phyloP scores from a whole-genome alignment of 805 yeast genomes.

The Candida maris region DNA sequence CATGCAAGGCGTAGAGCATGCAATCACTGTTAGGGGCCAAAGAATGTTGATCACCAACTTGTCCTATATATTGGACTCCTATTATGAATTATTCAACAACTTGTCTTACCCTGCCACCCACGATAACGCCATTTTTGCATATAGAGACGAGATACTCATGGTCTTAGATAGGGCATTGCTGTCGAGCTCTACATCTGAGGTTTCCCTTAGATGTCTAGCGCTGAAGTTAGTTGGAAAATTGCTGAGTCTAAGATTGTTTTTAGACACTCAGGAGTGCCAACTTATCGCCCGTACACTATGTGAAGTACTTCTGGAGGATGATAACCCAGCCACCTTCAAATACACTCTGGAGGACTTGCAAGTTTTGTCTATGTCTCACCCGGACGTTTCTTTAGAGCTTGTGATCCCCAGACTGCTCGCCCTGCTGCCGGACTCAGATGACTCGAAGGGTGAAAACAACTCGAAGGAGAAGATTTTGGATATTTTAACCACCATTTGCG shows the following conservation, averaged over 20 bases:
- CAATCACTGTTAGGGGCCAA: slow-evolving; percentile 51
- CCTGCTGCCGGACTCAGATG: slow-evolving; percentile 41
- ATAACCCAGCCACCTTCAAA: slow-evolving; percentile 47
- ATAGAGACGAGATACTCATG: slow-evolving; percentile 66
- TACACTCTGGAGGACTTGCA: slow-evolving; percentile 56
- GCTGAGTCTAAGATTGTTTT: slow-evolving; percentile 44
- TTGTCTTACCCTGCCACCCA: slow-evolving; percentile 6
- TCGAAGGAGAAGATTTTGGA: slow-evolving; percentile 34
- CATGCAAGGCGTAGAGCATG: slow-evolving; percentile 18
- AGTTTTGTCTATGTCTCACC: slow-evolving; percentile 36
- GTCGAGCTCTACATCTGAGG: slow-evolving; percentile 64
- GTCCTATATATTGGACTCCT: slow-evolving; percentile 54
- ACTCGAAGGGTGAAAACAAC: slow-evolving; percentile 1
- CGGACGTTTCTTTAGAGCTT: slow-evolving; percentile 43
- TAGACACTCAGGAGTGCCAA: slow-evolving; percentile 53
- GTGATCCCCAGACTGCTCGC: slow-evolving; percentile 51
- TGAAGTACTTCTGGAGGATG: slow-evolving; percentile 54
- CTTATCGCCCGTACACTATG: slow-evolving; percentile 62
- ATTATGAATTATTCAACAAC: slow-evolving; percentile 40
- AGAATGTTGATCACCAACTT: slow-evolving; percentile 57
- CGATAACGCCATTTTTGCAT: slow-evolving; percentile 38
- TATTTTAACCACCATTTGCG: slow-evolving; percentile 36
- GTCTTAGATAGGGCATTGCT: slow-evolving; percentile 66
- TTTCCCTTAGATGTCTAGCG: slow-evolving; percentile 63
- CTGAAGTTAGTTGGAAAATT: slow-evolving; percentile 61